A percentile compares a stretch with the other conserved stretches of the same genome.
Evolutionary conservation across 148 eudicot genomes (phyloP).

Genomic region (Silene latifolia): DNA sequence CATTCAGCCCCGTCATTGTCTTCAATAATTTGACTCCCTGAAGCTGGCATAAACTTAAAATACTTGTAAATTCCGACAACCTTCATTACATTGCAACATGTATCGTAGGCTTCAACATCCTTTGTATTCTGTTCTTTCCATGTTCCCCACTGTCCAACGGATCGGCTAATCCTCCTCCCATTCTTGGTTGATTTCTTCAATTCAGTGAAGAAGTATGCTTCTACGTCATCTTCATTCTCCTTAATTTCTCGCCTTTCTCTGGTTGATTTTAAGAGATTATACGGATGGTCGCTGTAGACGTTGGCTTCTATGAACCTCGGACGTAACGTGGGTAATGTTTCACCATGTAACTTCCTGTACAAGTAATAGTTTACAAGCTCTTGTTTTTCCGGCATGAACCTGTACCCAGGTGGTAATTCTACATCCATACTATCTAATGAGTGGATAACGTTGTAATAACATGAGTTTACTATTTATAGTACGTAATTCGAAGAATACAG

Average conservation of each 20-base stretch:
- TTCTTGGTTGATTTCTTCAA: neutral
- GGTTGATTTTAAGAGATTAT: neutral
- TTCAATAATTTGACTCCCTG: neutral
- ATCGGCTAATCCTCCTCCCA: constrained; percentile 1
- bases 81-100: neutral
- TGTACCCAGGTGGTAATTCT: neutral
- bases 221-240: neutral
- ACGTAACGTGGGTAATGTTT: neutral
- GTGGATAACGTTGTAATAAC: too few species aligned
- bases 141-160: neutral
- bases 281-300: neutral
- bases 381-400: neutral
- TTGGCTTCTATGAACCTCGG: constrained; percentile 1
- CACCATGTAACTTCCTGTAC: neutral
- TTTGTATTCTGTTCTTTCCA: constrained; percentile 1
- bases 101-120: neutral
- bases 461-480: too few species aligned
- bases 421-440: too few species aligned
- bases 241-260: neutral
- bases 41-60: neutral
- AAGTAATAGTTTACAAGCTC: neutral
- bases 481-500: too few species aligned
- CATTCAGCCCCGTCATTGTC: neutral
- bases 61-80: neutral
- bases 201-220: neutral